Base-by-base conservation (phyloP, 176 grass and related monocot genomes). In the Phoenix roebelenii region DNA sequence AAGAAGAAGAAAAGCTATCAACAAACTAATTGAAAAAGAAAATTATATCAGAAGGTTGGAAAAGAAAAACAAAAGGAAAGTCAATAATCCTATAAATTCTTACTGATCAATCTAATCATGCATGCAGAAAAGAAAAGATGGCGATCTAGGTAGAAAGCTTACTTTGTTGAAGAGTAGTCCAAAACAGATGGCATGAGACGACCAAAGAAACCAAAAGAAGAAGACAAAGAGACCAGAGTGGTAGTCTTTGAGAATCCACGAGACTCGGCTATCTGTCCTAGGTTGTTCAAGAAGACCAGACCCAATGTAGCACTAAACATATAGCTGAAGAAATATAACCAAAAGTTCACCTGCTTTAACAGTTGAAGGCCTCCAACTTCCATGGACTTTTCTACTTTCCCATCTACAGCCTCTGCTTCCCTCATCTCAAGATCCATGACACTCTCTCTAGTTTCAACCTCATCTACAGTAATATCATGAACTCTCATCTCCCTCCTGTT, bases 141-240 rank as follows among this genome's bases (percentile, higher is more conserved):
- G 35, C 3, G 18, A 35, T 63, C 0, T 7, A 1, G 18, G 12
- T 25, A n/a, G 28, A 22, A 3, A 15, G 25, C 70, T 80, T 85
- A 98, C 93, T 78, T 98, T 39, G 80, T 75, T 6, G 79, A 78
- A 73, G 83, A 98, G 76, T 98, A 98, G 78, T 98, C 93, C 25
- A 92, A 22, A 74, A 98, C 72, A 73, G 88, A 83, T 16, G 93
- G 93, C 69, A 92, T 24, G 57, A 98, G 93, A 32, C 93, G 93
- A 17, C 93, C 93, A 74, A 98, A 88, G 84, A 98, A 98, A 53
- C 93, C 87, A 59, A 98, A 98, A 3, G 93, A 92, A 3, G 93
- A 98, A 1, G 84, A 98, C 1, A 98, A 69, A 5, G 93, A 92
- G 23, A 98, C 93, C 1, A 98, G 76, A 3, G 81, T 85, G 57